A percentile compares a stretch with the other conserved stretches of the same genome.
Evolutionary conservation across 768 basidiomycete genomes (phyloP).

Genomic region (Crucibulum laeve): DNA sequence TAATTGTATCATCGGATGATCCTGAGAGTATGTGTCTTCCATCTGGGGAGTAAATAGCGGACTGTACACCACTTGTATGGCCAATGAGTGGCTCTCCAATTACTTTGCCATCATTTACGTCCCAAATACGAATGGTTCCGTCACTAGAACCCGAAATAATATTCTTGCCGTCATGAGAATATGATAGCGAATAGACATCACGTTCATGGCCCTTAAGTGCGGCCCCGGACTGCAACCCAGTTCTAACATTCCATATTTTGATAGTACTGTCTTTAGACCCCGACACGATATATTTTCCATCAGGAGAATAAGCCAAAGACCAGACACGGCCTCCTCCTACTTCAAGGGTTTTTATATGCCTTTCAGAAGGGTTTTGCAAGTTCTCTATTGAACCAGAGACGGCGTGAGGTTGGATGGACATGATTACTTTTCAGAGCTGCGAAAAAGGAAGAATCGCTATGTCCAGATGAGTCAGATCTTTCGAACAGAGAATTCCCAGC

Average conservation of each 20-base stretch:
- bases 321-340: no score
- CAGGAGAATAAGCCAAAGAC: no score
- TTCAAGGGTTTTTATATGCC: no score
- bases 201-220: slow-evolving; percentile 9
- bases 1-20: slow-evolving; percentile 46
- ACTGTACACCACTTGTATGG: slow-evolving; percentile 6
- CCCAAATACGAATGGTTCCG: slow-evolving; percentile 13
- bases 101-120: slow-evolving; percentile 6
- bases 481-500: no score
- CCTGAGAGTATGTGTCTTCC: slow-evolving; percentile 46
- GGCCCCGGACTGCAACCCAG: slow-evolving; percentile 14
- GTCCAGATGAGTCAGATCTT: no score
- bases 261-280: no score
- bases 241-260: slow-evolving; percentile 41
- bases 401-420: no score
- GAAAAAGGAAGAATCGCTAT: no score
- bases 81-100: slow-evolving; percentile 5
- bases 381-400: no score
- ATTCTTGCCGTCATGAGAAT: slow-evolving; percentile 10
- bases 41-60: slow-evolving; percentile 45
- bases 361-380: no score
- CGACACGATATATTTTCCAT: no score
- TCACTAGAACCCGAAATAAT: slow-evolving; percentile 14
- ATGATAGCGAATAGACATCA: slow-evolving; percentile 8
- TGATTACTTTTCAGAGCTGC: no score